Base-by-base conservation (phyloP, 2,329 filamentous ascomycete genomes). In the Hypoxylon sp. region DNA sequence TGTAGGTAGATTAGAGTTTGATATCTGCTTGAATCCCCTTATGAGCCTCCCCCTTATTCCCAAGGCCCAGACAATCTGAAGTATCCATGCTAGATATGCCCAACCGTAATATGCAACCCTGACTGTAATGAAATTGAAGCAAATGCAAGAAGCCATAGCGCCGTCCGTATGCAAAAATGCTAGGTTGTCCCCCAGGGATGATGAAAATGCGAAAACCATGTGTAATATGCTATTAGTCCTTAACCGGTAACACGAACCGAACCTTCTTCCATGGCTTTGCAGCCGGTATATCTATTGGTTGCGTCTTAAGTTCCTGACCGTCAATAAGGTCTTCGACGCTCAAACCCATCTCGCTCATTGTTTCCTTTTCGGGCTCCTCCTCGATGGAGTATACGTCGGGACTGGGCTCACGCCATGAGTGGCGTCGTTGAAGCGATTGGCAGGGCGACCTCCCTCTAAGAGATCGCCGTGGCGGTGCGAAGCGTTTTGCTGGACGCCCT, bases 311-410 rank as follows among this genome's bases (percentile, higher is more conserved):
- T 54, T 75, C 68, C 24, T 69, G 64, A 35, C 68, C 71, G 7
- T 74, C 68, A 13, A 73, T 72, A 27, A 79, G 75, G 54, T 77
- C 75, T 57, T 76, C 71, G 35, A 78, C 72, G 69, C 79, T 79
- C 8, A 78, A 70, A 0, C 78, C 80, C 74, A 79, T 76, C 74
- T 85, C 82, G 68, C 82, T 83, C 77, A 81, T 77, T 24, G 83
- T 75, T 72, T 87, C 85, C 73, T 86, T 85, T 77, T 87, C 86
- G 1, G 84, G 84, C 78, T 88, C 86, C 75, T 89, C 87, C 76
- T 87, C 84, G 62, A 89, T 89, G 31, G 85, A 85, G 83, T 86
- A 89, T 2, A 89, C 87, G 58, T 88, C 86, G 0, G 86, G 86
- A 73, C 86, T 88, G 6, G 87, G 87, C 77, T 87, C 83, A 39